Base-by-base conservation (phyloP, 305 asterid species). In the Lippia alba region DNA sequence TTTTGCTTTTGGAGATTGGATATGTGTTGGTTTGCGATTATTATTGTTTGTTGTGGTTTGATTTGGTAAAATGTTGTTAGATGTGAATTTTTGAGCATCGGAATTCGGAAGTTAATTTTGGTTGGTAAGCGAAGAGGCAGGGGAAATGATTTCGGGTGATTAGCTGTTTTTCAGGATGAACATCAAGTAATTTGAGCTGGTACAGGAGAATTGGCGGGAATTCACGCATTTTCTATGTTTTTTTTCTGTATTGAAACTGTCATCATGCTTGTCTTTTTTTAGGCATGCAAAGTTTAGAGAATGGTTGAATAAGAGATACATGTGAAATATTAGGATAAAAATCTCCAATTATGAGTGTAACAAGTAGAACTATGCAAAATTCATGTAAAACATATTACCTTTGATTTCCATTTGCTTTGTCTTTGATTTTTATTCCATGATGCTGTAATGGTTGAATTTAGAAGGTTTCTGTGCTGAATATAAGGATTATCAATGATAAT, bases 401-500 rank as follows among this genome's bases (percentile, higher is more conserved):
- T 36, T 14, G 39, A 57, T 41, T 36, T 53, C 15, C 41, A 32
- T 16, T 61, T 71, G 46, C 57, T 49, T 71, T 8, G 9, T 36
- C 41, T 36, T 8, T 8, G 41, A 36, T 36, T 24, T 24, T 24
- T 24, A 24, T 24, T 24, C 30, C 30, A 36, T 36, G 9, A 36
- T 36, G 9, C 0, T 36, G 9, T 4, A 8, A 36, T 4, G 9
- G 41, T 4, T 36, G 6, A 8, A 36, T 36, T 5, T 36, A 36
- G 41, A 36, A 36, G 41, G 41, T 36, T 36, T 36, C 41, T 36
- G 41, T 36, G 9, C 9, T 36, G 9, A 8, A 24, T 24, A 17
- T 12, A 32, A 36, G 74, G 12, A 33, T 56, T 12, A 46, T 60
- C 53, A 4, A 15, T 74, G 56, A 65, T 34, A 9, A 33, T 12